Evolutionary conservation across 306 rosid genomes (phyloP), one percentile per base, ranked within the genome.

Genomic region (Castanea sativa): DNA sequence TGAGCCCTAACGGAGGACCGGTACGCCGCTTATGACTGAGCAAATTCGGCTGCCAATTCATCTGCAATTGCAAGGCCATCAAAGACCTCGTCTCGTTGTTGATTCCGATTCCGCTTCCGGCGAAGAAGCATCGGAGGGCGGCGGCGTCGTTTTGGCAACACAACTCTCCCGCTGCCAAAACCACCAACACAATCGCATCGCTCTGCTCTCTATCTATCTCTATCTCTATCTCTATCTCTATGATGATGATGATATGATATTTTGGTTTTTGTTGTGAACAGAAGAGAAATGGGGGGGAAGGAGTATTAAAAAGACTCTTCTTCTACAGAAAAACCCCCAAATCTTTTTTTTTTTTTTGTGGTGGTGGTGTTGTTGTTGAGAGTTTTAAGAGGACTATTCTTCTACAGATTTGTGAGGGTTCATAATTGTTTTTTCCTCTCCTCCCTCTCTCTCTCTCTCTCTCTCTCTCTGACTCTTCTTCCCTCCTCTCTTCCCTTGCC

Each of bases 11-110:
- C 4, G 99, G 99, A 57, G 90, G 92, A 76, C 92, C 91, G 71
- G 74, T 87, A 83, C 84, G 90, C 64, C 97, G 95, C 85, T 93
- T 93, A 70, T 86, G 94, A 87, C 94, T 85, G 85, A 90, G 89
- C 81, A 91, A 83, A 88, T 82, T 95, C 94, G 98, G 92, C 84
- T 91, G 97, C 99, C 96, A 96, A 85, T 89, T 90, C 99, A 96
- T 96, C 77, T 96, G 96, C 89, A 90, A 81, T 77, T 85, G 90
- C 90, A 88, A 49, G 91, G 97, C 99, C 99, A 93, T 96, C 92
- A 96, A 90, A 81, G 77, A 57, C 45, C 12, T 8, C 73, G 85
- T 76, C 33, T 77, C 30, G 3, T 29, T 29, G 30, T 1, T 68
- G 58, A 82, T 69, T 30, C 78, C 69, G 69, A 71, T 52, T 61